Conservation (phyloP, 345 rosid species). For the Diplotaxis tenuifolia region DNA sequence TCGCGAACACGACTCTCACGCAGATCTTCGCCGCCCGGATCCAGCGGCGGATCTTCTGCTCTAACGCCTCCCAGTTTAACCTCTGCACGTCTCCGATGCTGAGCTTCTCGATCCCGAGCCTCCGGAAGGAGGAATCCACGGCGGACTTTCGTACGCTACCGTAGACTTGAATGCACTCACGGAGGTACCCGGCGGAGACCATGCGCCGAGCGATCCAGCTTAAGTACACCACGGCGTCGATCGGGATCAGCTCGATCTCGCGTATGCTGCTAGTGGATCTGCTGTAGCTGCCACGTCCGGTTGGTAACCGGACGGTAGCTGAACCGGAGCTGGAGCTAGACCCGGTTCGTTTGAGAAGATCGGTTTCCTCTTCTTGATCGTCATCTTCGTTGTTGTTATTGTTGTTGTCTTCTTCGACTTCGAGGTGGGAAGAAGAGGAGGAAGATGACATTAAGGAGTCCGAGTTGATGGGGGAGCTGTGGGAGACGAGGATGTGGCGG, state of each 20-base stretch:
- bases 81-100: conserved; percentile 95
- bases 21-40: conserved; percentile 83
- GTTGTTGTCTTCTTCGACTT: conserved; percentile 36
- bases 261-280: conserved; percentile 84
- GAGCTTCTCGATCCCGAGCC: conserved; percentile 77
- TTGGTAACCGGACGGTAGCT: conserved; percentile 20
- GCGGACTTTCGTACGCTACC: conserved; percentile 88
- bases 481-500: conserved; percentile 62
- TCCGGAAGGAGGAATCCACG: conserved; percentile 64
- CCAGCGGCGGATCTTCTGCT: conserved; percentile 86
- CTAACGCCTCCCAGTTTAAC: conserved; percentile 76
- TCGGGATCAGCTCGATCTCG: conserved; percentile 80
- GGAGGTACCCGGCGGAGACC: conserved; percentile 72
- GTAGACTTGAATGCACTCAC: conserved; percentile 90
- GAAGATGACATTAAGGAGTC: conserved; percentile 47
- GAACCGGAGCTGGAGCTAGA: conserved; percentile 26
- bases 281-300: conserved; percentile 43
- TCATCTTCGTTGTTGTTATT: conserved; percentile 37
- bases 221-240: conserved; percentile 64
- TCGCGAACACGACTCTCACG: conserved; percentile 71
- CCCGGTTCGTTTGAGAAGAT: conserved; percentile 34
- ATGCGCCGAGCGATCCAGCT: conserved; percentile 70
- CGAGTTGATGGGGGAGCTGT: conserved; percentile 62
- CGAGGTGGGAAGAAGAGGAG: conserved; percentile 35
- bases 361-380: conserved; percentile 31